These are phyloP conservation scores for Teunomyces atbi DNA, from an alignment of 805 yeast genomes.

Conservation along the genomic window DNA sequence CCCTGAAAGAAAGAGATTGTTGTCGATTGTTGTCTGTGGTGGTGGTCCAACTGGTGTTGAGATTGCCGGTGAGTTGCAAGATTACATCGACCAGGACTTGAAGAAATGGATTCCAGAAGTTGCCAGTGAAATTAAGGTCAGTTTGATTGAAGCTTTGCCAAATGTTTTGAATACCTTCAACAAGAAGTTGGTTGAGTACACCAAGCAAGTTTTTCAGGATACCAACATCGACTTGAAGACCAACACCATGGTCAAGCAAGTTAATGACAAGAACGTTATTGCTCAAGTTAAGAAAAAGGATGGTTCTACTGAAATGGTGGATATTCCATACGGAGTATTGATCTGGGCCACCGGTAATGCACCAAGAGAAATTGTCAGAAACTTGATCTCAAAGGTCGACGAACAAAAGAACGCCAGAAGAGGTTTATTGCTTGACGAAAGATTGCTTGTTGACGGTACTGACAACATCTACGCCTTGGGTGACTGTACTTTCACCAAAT, in stretches of 20 bases:
- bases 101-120: slow-evolving; percentile 85
- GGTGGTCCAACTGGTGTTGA: slow-evolving; percentile 99
- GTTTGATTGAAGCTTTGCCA: slow-evolving; percentile 88
- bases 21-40: slow-evolving; percentile 90
- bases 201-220: slow-evolving; percentile 69
- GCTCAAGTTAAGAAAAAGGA: slow-evolving; percentile 66
- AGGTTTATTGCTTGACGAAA: slow-evolving; percentile 84
- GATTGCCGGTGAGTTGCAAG: slow-evolving; percentile 94
- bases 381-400: slow-evolving; percentile 65
- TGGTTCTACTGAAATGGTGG: slow-evolving; percentile 59
- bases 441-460: slow-evolving; percentile 78
- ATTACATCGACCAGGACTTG: slow-evolving; percentile 89
- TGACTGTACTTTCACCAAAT: slow-evolving; percentile 89
- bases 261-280: slow-evolving; percentile 65
- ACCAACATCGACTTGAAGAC: slow-evolving; percentile 72
- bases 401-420: slow-evolving; percentile 84
- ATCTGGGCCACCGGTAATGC: slow-evolving; percentile 99
- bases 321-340: slow-evolving; percentile 84
- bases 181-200: slow-evolving; percentile 68
- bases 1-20: slow-evolving; percentile 78
- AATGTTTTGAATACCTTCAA: slow-evolving; percentile 78
- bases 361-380: slow-evolving; percentile 70
- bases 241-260: slow-evolving; percentile 86
- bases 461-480: slow-evolving; percentile 85
- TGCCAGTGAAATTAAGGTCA: slow-evolving; percentile 75